Conservation (phyloP, 352 stramenopile genomes). For the Phytophthora nicotianae region DNA sequence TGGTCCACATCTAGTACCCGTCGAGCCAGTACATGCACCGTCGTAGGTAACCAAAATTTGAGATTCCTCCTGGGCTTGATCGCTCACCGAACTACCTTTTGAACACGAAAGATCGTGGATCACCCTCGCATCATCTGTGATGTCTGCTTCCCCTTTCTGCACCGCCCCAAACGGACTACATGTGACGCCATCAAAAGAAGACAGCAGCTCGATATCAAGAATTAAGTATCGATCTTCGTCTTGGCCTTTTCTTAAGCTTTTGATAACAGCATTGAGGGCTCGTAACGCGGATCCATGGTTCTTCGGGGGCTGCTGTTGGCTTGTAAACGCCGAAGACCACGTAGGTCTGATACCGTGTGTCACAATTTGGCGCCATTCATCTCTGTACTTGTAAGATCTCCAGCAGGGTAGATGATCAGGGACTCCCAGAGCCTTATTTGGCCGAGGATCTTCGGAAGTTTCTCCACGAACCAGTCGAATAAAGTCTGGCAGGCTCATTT, state of each 20-base stretch:
- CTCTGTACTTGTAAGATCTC: slow-evolving; percentile 1
- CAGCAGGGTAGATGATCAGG: not conserved
- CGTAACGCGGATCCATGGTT: slow-evolving; percentile 8
- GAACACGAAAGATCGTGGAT: not conserved
- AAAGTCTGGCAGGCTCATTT: slow-evolving; percentile 5
- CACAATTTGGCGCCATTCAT: slow-evolving; percentile 9
- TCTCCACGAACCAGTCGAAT: slow-evolving; percentile 10
- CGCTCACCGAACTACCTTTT: not conserved
- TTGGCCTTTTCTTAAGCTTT: slow-evolving; percentile 14
- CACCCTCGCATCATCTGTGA: not conserved
- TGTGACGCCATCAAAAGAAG: not conserved
- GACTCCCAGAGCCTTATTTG: slow-evolving; percentile 15
- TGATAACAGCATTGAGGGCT: slow-evolving; percentile 14
- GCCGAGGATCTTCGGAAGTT: not conserved
- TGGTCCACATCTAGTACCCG: not conserved
- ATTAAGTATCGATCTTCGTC: slow-evolving; percentile 17
- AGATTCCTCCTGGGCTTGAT: not conserved
- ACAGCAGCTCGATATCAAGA: slow-evolving; percentile 3
- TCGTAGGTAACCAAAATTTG: not conserved
- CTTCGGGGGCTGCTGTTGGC: not conserved
- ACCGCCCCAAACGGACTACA: slow-evolving; percentile 29
- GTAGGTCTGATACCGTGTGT: not conserved
- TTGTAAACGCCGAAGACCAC: not conserved
- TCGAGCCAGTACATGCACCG: not conserved
- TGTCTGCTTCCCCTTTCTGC: not conserved